Evolutionary conservation across 805 yeast genomes (phyloP).

Genomic region (Ogataea paraovalis): DNA sequence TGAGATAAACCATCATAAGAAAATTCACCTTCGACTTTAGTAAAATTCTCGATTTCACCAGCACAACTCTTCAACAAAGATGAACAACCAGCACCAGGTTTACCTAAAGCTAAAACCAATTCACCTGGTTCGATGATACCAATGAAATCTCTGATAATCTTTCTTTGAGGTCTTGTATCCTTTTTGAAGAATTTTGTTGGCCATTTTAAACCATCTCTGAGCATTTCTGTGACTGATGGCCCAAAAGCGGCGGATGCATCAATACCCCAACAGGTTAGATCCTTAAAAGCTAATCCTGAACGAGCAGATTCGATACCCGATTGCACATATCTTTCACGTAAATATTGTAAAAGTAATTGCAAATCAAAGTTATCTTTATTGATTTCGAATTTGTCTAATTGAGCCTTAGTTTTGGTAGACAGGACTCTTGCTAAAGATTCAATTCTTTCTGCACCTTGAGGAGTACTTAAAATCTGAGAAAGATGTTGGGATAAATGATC

Average conservation of each 20-base stretch:
- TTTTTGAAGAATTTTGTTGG: constrained; percentile 32
- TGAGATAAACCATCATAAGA: constrained; percentile 60
- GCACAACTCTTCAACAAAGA: constrained; percentile 63
- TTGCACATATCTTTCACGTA: constrained; percentile 34
- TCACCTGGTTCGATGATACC: constrained; percentile 56
- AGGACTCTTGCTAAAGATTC: constrained; percentile 48
- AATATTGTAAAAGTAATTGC: constrained; percentile 37
- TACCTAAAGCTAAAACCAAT: constrained; percentile 63
- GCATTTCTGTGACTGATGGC: constrained; percentile 42
- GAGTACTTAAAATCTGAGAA: constrained; percentile 23
- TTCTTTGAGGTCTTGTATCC: constrained; percentile 30
- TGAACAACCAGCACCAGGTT: constrained; percentile 82
- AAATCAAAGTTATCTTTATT: constrained; percentile 45
- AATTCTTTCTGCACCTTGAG: constrained; percentile 32
- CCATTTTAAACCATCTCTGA: constrained; percentile 30
- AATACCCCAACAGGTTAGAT: constrained; percentile 41
- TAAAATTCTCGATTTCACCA: constrained; percentile 42
- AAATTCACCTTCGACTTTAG: constrained; percentile 50
- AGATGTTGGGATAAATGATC: constrained; percentile 26
- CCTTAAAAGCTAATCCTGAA: constrained; percentile 47
- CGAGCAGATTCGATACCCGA: constrained; percentile 46
- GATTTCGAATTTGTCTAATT: constrained; percentile 42
- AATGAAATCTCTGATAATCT: constrained; percentile 37
- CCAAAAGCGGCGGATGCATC: constrained; percentile 53
- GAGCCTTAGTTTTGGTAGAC: constrained; percentile 45